phyloP scores from a whole-genome alignment of 2,329 filamentous ascomycete genomes.

The Cercospora sp. region DNA sequence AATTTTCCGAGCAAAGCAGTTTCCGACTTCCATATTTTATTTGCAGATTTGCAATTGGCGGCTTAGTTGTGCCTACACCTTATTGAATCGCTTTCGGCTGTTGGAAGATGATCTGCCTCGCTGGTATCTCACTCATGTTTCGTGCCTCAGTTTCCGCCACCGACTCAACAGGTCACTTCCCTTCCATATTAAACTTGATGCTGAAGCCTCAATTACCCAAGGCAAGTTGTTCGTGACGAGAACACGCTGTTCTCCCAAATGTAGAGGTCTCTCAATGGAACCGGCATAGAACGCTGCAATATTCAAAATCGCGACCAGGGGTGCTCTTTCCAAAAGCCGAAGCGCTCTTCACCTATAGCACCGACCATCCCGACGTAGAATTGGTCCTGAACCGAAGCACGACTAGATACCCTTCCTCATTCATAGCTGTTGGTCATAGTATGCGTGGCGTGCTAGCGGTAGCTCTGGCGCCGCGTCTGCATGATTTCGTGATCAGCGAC shows the following conservation, averaged over 20 bases:
- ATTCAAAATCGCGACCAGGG: background rate
- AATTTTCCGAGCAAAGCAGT: background rate
- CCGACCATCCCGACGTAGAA: background rate
- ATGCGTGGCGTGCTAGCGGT: background rate
- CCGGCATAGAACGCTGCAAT: background rate
- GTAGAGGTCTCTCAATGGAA: background rate
- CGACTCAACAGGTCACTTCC: background rate
- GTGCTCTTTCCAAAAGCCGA: background rate
- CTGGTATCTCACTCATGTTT: background rate
- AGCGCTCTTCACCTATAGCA: background rate
- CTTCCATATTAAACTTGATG: background rate
- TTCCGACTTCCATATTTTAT: background rate
- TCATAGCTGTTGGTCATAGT: background rate
- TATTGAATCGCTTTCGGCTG: background rate
- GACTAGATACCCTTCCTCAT: background rate
- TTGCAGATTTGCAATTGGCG: background rate
- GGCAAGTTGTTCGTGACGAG: background rate
- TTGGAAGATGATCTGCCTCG: background rate
- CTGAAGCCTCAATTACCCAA: background rate
- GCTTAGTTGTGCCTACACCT: background rate
- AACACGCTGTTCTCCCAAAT: background rate
- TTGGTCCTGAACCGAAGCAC: background rate
- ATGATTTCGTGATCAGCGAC: background rate
- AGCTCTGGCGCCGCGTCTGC: background rate
- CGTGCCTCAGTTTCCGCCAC: background rate